Base-by-base conservation (phyloP, 2,329 filamentous ascomycete species). In the Tricladium varicosporioides region DNA sequence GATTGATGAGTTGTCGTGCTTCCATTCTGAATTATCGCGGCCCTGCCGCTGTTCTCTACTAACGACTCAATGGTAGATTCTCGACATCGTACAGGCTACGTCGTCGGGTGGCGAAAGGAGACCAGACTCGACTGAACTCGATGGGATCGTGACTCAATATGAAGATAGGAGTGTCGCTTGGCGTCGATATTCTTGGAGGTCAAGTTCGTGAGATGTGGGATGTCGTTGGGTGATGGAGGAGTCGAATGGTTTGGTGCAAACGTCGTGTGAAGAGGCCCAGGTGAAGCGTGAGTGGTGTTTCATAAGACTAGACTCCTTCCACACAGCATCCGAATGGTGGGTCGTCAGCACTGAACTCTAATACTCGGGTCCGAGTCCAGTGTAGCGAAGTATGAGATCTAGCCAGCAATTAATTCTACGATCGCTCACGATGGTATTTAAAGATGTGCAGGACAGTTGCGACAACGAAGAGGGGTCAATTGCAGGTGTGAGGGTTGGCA, bases 1-100 rank as follows among this genome's bases (percentile, higher is more conserved):
- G 60, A 44, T 70, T 69, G 60, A 67, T 67, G 45, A 71, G 48
- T 51, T 68, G 66, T 58, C 68, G 59, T 58, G 51, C 56, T 32
- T 68, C 60, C 69, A 69, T 70, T 46, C 5, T 55, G 11, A 22
- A 56, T 62, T 42, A 36, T 44, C n/a, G 61, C 65, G 66, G 64
- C 57, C 67, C 66, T 56, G 64, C 66, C 67, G 67, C 64, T 55
- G 52, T 50, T 63, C 48, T 52, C 57, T 46, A 52, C 48, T 50
- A 40, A 36, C 52, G 46, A 46, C 47, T 63, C 52, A 63, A 43
- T 59, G 48, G 19, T 60, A 44, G 52, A 52, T 46, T 18, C 47
- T 60, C 57, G 59, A 60, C 65, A 66, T 66, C 16, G 54, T 63
- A 40, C 11, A 4, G 36, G 36, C 36, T 40, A n/a, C 11, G 36